Base-by-base conservation (phyloP, 306 rosid species). In the Clitoria ternatea region DNA sequence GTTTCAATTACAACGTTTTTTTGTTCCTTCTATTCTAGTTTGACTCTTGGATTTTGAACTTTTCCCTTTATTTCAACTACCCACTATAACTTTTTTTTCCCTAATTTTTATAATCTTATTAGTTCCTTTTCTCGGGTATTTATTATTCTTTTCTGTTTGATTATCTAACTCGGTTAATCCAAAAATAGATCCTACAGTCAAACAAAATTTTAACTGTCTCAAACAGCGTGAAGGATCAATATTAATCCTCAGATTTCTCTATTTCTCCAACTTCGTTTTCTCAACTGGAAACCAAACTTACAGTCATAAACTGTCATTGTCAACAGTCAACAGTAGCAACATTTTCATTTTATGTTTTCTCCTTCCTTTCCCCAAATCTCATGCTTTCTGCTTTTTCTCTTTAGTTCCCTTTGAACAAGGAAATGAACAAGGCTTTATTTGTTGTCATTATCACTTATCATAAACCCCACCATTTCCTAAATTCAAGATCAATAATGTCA, bases 371-470 rank as follows among this genome's bases (percentile, higher is more conserved):
- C 29, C 54, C 59, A 65, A 56, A 36, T 49, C 26, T 45, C 70
- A 47, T 72, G 74, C n/a, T 75, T 55, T 69, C 52, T 39, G 56
- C 64, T 15, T 59, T 67, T 76, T 44, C 15, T 20, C 66, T 64
- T 71, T 50, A 36, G 15, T 45, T 43, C 26, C 56, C 78, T 45
- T 36, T 26, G 56, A 73, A 79, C 72, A 77, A 6, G 79, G 64
- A 66, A 72, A 68, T 65, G 73, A 73, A 35, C 17, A 35, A 59
- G 74, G 50, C 74, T 59, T 72, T 71, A 4, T 17, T 36, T 15
- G n/a, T 24, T 20, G 75, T 78, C 75, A 29, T 47, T 47, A 60
- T 79, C 78, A 47, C n/a, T 19, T 69, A 9, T 60, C 66, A 77
- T 70, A 42, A 14, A 26, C 17, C 53, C 66, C 61, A 59, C 66